A percentile compares a stretch with the other conserved stretches of the same genome.
These are phyloP conservation scores for Mycosarcoma mackinlayi DNA, from an alignment of 1,284 basidiomycete genomes.

Conservation along the genomic window DNA sequence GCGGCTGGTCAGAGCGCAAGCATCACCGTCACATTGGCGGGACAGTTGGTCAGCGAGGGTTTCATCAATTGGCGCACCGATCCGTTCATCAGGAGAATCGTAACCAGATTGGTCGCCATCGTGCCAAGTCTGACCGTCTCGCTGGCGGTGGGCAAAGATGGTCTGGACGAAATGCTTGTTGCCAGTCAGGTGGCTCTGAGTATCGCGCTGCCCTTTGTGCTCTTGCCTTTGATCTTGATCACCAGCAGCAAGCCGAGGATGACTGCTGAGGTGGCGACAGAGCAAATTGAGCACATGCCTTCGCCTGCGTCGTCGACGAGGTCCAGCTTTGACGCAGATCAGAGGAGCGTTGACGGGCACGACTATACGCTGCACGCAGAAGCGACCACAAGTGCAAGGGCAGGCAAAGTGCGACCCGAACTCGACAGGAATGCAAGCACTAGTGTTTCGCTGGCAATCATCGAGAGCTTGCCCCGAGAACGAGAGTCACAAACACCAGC, in stretches of 20 bases:
- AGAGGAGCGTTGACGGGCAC: slow-evolving; percentile 1
- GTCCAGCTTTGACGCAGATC: slow-evolving; percentile 9
- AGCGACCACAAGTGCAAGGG: not conserved
- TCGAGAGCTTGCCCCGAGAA: slow-evolving; percentile 15
- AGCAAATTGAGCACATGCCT: not conserved
- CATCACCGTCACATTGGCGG: slow-evolving; percentile 90
- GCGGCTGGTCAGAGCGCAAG: slow-evolving; percentile 91
- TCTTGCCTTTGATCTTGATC: slow-evolving; percentile 59
- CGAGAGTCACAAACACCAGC: not conserved
- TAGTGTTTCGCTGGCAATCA: slow-evolving; percentile 9
- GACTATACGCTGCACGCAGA: not conserved
- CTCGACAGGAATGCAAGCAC: slow-evolving; percentile 3
- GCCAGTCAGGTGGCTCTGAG: slow-evolving; percentile 88
- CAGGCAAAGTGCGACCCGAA: not conserved
- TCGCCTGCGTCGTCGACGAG: slow-evolving; percentile 13
- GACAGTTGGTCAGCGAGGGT: slow-evolving; percentile 90
- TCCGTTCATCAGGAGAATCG: slow-evolving; percentile 80
- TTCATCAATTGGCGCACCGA: slow-evolving; percentile 90
- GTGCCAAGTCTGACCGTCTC: slow-evolving; percentile 88
- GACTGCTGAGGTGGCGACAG: slow-evolving; percentile 28
- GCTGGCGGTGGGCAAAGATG: slow-evolving; percentile 77
- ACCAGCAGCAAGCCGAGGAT: slow-evolving; percentile 55
- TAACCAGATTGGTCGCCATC: slow-evolving; percentile 86
- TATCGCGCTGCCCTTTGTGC: slow-evolving; percentile 80
- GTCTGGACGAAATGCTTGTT: slow-evolving; percentile 84